Percentiles rank a stretch among this genome's conserved stretches.
Conservation (phyloP, 192 early-diverging fungal species). For the Mortierella antarctica region DNA sequence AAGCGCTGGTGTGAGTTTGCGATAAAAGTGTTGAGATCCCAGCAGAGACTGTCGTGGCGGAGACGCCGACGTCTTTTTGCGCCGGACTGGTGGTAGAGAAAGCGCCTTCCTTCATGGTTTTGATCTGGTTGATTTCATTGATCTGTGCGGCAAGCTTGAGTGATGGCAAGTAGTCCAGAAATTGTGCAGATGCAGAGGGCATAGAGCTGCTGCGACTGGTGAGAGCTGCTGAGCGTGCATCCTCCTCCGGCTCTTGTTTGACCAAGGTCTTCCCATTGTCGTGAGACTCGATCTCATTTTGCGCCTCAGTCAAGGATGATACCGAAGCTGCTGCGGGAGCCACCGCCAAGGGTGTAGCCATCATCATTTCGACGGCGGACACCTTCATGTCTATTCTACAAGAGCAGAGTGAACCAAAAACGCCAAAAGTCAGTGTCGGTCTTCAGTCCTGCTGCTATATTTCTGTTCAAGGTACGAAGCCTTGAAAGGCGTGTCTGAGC, state of each 20-base stretch:
- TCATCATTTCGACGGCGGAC: too few relatives aligned
- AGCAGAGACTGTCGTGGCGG: neutral
- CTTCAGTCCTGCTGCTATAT: too few relatives aligned
- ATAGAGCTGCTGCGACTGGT: neutral
- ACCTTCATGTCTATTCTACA: too few relatives aligned
- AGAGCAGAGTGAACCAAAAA: too few relatives aligned
- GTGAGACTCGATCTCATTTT: neutral
- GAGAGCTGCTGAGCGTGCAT: too few relatives aligned
- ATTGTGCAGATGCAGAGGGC: neutral
- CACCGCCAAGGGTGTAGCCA: too few relatives aligned
- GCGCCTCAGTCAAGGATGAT: neutral
- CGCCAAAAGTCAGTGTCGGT: too few relatives aligned
- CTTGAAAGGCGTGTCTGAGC: too few relatives aligned
- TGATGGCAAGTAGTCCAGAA: constrained; percentile 6
- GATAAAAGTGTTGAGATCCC: neutral
- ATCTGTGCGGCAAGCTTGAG: constrained; percentile 20
- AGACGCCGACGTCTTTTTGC: neutral
- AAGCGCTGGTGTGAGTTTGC: too few relatives aligned
- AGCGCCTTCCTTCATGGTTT: neutral
- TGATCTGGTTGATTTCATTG: constrained; percentile 21
- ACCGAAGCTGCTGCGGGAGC: neutral
- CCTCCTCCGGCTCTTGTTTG: neutral
- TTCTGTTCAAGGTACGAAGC: too few relatives aligned
- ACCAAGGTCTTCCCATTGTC: neutral
- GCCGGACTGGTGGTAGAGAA: neutral